Evolutionary conservation across 352 stramenopile genomes (phyloP), one percentile per base, ranked within the genome.

Genomic region (Pythium aphanidermatum): DNA sequence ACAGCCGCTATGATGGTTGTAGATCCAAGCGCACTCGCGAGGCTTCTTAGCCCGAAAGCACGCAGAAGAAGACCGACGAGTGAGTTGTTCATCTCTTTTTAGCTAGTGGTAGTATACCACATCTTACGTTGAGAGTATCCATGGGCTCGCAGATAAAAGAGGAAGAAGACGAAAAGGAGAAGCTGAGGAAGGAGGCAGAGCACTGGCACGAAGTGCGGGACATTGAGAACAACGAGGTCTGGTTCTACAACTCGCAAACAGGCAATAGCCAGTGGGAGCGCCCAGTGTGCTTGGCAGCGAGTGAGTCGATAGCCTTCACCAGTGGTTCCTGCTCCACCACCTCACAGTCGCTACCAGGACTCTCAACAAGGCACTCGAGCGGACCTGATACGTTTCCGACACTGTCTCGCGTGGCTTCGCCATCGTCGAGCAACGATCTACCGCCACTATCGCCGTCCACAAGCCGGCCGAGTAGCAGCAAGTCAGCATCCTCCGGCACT

Each of bases 191-290:
- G 24, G 49, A 55, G 8, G 31, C 23, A 1, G 45, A 66, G 24
- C 58, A 75, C 33, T 93, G 81, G 81, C 71, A 83, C 30, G 55
- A 89, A 42, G 74, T 93, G 8, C 77, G 75, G 4, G 81, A 93
- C 46, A 57, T 85, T 8, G 72, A 83, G 14, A 54, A 61, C 7
- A 68, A 63, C 5, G 79, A 90, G 30, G 66, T 82, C 12, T 93
- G 81, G 81, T 93, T 81, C 51, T 93, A 91, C 61, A 93, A 93
- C 42, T 54, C 65, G 2, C 42, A 43, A 2, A 91, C 78, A 5
- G 76, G 76, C 3, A 54, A 77, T 12, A 90, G 76, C 55, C 78
- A 93, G 35, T 93, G 81, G 81, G 76, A 87, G 33, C 60, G 56
- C 8, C 79, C 82, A 0, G 24, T 29, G 6, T 33, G 33, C 23